These are phyloP conservation scores for Scytalidium lignicola DNA, from an alignment of 2,329 filamentous ascomycete species.

Conservation along the genomic window DNA sequence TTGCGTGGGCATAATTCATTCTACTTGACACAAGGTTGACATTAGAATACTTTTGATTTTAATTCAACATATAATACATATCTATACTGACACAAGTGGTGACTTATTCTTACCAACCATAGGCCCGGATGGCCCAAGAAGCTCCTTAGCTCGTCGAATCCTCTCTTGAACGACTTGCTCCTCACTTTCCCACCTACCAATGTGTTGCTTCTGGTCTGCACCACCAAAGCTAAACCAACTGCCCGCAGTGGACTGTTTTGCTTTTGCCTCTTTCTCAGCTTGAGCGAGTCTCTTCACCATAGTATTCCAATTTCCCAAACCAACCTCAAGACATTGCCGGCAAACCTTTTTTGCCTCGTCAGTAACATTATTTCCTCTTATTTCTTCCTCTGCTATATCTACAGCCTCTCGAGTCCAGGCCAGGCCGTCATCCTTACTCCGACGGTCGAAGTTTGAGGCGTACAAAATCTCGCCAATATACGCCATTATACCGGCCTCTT, in stretches of 20 bases:
- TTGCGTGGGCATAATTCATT: no score
- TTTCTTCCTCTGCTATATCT: conserved; percentile 68
- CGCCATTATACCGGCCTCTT: conserved; percentile 79
- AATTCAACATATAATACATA: neutral
- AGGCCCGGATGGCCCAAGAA: conserved; percentile 9
- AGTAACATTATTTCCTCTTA: conserved; percentile 35
- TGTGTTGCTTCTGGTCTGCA: conserved; percentile 14
- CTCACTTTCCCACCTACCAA: conserved; percentile 31
- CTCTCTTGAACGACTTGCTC: conserved; percentile 26
- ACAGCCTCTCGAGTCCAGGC: conserved; percentile 89
- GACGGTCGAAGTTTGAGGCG: conserved; percentile 43
- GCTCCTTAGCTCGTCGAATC: conserved; percentile 17
- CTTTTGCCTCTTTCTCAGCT: conserved; percentile 27
- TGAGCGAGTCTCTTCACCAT: conserved; percentile 64
- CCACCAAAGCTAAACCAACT: conserved; percentile 25
- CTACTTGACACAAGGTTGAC: no score
- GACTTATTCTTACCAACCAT: no score
- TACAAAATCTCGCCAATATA: conserved; percentile 95
- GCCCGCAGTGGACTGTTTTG: conserved; percentile 5
- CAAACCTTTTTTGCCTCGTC: conserved; percentile 54
- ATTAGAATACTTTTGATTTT: neutral
- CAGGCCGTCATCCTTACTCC: conserved; percentile 62
- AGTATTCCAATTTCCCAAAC: conserved; percentile 73
- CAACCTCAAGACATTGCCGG: conserved; percentile 69
- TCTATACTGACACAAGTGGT: neutral